A percentile compares a stretch with the other conserved stretches of the same genome.
phyloP scores from a whole-genome alignment of 2,329 filamentous ascomycete genomes.

The Aspergillus quadrilineatus region DNA sequence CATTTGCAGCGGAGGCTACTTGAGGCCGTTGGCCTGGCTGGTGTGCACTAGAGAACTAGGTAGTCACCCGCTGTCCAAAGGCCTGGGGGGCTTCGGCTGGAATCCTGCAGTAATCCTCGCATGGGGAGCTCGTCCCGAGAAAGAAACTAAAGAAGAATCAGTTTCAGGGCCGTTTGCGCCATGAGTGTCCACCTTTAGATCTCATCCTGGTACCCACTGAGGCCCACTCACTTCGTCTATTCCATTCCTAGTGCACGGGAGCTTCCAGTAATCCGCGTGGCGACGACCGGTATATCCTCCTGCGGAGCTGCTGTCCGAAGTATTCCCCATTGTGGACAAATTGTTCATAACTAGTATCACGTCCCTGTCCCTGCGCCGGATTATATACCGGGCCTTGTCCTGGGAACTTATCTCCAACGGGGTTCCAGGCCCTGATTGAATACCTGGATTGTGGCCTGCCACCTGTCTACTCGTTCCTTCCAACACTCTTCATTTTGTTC shows the following conservation, averaged over 20 bases:
- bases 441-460: neutral
- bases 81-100: conserved; percentile 24
- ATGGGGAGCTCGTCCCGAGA: conserved; percentile 28
- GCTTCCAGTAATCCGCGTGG: conserved; percentile 19
- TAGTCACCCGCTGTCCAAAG: conserved; percentile 18
- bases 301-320: conserved; percentile 8
- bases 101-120: conserved; percentile 30
- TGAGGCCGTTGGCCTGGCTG: conserved; percentile 5
- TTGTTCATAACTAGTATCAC: neutral
- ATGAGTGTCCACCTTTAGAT: conserved; percentile 29
- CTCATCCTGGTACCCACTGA: conserved; percentile 4
- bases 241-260: conserved; percentile 19
- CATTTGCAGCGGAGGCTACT: neutral
- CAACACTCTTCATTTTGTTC: neutral
- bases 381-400: conserved; percentile 6
- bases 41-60: conserved; percentile 13
- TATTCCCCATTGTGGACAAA: conserved; percentile 3
- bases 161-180: conserved; percentile 27
- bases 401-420: neutral
- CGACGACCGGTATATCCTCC: conserved; percentile 13
- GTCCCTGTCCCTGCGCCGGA: conserved; percentile 1
- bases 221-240: conserved; percentile 15
- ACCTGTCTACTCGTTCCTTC: neutral
- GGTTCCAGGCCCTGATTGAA: neutral
- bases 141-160: conserved; percentile 15